Evolutionary conservation across 768 basidiomycete species (phyloP), one percentile per base, ranked within the genome.

Genomic region (Russula dissimulans): DNA sequence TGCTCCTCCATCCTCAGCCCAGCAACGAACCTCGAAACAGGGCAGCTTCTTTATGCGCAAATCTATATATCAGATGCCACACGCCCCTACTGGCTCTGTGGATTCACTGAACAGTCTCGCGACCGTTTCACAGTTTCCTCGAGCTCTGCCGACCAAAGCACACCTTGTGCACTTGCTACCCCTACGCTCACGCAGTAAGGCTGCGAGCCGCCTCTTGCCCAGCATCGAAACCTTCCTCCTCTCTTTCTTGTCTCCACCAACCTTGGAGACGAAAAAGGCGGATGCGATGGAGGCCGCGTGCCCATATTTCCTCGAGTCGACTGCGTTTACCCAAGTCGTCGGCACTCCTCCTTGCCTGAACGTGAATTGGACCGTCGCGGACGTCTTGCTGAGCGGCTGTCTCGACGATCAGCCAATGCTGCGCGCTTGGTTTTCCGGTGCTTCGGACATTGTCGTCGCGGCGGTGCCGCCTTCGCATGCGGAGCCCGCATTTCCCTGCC

Each of bases 181-280:
- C 6, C 56, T 60, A 49, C 59, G 48, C 51, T 57, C 54, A 44
- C 65, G 45, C 42, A 55, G 42, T 55, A 55, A 67, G 17, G 68
- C 69, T 17, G 60, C 68, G 7, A 72, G 69, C 57, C 68, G 74
- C 36, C 66, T 76, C n/a, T 67, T 63, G 42, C 15, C 70, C 38
- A 71, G 67, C 65, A 67, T 76, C 38, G 75, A 77, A 59, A 57
- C 73, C 7, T 76, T 75, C 65, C 70, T 75, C 34, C 64, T 74
- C 17, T 72, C 73, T 1, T 76, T 74, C 62, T 67, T 70, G 10
- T 65, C 61, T 61, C 69, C 69, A 18, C 57, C 47, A 17, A 26
- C 55, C 12, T 47, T 55, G n/a, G 53, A 49, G 43, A 15, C 2
- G 4, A 43, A 31, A 38, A 18, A 1, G 4, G 10, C n/a, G 10